phyloP scores from a whole-genome alignment of 2,329 filamentous ascomycete species.

The Aureobasidium sp. region DNA sequence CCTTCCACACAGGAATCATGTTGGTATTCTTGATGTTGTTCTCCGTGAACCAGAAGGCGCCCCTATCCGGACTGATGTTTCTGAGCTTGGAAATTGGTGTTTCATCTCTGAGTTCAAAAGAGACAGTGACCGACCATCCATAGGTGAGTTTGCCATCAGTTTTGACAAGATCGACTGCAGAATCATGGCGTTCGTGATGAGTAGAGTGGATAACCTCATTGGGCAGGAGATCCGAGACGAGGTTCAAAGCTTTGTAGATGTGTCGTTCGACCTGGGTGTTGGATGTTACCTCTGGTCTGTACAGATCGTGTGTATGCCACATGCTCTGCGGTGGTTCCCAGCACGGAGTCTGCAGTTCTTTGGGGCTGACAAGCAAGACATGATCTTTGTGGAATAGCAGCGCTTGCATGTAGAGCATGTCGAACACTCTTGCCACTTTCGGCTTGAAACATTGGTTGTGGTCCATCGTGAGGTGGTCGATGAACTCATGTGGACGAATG shows the following conservation, averaged over 20 bases:
- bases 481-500: background rate
- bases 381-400: background rate
- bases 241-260: background rate
- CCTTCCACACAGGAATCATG: constrained; percentile 5
- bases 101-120: background rate
- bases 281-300: too few species aligned
- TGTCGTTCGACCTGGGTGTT: background rate
- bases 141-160: background rate
- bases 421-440: background rate
- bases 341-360: background rate
- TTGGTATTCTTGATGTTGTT: background rate
- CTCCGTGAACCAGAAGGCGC: background rate
- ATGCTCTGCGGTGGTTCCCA: background rate
- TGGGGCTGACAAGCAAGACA: background rate
- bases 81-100: background rate
- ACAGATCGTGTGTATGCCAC: background rate
- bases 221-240: background rate
- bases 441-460: background rate
- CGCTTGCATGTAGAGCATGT: background rate
- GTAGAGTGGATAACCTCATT: background rate
- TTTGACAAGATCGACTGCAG: background rate
- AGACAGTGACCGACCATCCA: background rate
- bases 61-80: background rate
- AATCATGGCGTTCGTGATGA: background rate
- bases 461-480: background rate